phyloP scores from a whole-genome alignment of 2,329 filamentous ascomycete species.

The Talaromyces marneffei region DNA sequence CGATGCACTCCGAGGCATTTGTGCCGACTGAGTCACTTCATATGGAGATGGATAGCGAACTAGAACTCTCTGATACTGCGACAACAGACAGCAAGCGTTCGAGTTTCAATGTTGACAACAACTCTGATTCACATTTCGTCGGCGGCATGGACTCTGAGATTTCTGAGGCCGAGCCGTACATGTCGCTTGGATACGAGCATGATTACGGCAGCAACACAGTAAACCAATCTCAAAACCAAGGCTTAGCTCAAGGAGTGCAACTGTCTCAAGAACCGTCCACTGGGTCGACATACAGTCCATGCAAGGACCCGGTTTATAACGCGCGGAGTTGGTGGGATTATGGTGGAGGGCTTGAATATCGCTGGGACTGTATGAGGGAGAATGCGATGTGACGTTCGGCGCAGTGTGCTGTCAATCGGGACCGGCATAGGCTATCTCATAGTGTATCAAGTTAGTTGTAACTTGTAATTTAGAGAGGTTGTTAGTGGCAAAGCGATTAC shows the following conservation, averaged over 20 bases:
- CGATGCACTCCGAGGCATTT: not conserved
- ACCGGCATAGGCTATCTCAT: not conserved
- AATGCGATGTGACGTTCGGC: not conserved
- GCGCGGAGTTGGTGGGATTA: conserved; percentile 36
- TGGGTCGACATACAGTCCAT: conserved; percentile 29
- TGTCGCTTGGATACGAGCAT: conserved; percentile 14
- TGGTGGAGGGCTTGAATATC: conserved; percentile 18
- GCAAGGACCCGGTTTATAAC: conserved; percentile 39
- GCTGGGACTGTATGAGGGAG: conserved; percentile 9
- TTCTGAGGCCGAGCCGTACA: conserved; percentile 11
- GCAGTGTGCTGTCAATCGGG: not conserved
- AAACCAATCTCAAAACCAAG: not conserved
- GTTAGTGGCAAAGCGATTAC: not conserved
- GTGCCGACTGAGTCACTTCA: not conserved
- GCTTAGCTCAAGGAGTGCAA: not conserved
- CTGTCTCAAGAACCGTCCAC: conserved; percentile 25
- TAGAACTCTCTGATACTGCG: not conserved
- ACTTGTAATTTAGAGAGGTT: not conserved
- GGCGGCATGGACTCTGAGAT: not conserved
- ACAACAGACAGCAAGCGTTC: conserved; percentile 7
- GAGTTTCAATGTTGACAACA: not conserved
- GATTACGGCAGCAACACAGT: conserved; percentile 5
- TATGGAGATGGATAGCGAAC: conserved; percentile 9
- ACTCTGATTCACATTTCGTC: not conserved
- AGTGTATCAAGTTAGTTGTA: not conserved